A percentile compares a stretch with the other conserved stretches of the same genome.
Evolutionary conservation across 2,329 filamentous ascomycete species (phyloP).

Genomic region (Huntiella savannae): DNA sequence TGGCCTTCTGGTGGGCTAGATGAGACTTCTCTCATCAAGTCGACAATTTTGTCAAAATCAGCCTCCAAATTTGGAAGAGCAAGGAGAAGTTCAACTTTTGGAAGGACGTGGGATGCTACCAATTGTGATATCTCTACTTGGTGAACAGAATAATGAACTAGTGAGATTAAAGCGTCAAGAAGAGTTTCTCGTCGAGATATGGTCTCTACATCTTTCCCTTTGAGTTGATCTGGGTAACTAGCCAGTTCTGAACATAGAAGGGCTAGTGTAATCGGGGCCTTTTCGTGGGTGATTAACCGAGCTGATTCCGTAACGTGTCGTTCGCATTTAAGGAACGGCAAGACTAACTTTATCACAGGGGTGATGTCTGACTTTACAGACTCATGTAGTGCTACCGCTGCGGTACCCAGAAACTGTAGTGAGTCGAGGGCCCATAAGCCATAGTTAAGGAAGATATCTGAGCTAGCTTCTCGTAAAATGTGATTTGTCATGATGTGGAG

Average conservation of each 20-base stretch:
- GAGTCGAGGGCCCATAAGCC: slow-evolving; percentile 32
- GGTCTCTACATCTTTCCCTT: slow-evolving; percentile 15
- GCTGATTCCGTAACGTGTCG: slow-evolving; percentile 6
- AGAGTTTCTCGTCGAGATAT: slow-evolving; percentile 18
- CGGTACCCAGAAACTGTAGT: slow-evolving; percentile 23
- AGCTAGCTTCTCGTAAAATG: slow-evolving; percentile 18
- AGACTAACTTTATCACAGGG: slow-evolving; percentile 20
- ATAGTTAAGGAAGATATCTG: slow-evolving; percentile 19
- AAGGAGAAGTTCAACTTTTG: slow-evolving; percentile 3
- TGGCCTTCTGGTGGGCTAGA: not conserved
- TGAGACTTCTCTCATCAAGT: slow-evolving; percentile 5
- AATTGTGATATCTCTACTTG: slow-evolving; percentile 3
- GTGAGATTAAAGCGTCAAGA: slow-evolving; percentile 21
- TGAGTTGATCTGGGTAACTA: slow-evolving; percentile 17
- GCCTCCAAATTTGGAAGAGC: not conserved
- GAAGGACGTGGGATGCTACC: slow-evolving; percentile 7
- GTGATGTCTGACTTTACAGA: slow-evolving; percentile 17
- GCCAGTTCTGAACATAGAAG: slow-evolving; percentile 25
- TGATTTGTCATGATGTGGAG: slow-evolving; percentile 25
- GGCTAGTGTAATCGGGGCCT: slow-evolving; percentile 17
- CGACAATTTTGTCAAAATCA: slow-evolving; percentile 3
- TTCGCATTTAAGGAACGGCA: slow-evolving; percentile 18
- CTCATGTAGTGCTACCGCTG: slow-evolving; percentile 22
- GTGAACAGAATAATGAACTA: slow-evolving; percentile 17
- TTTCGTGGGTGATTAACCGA: slow-evolving; percentile 4